phyloP scores from a whole-genome alignment of 805 yeast genomes.

The Monosporozyma yasuniensis region DNA sequence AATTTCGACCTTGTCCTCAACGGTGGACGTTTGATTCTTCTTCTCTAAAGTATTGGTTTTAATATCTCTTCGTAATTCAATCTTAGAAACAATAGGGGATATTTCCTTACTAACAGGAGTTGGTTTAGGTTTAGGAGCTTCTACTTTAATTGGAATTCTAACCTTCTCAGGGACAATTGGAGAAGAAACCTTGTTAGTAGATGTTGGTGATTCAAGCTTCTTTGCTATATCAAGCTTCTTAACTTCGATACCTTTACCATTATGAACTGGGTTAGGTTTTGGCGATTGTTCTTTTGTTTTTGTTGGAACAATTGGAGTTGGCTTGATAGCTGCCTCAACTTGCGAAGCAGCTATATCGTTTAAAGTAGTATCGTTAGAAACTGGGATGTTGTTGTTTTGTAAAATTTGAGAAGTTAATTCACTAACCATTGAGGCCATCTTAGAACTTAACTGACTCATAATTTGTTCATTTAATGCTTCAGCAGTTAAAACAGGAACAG shows the following conservation, averaged over 20 bases:
- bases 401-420: constrained; percentile 1
- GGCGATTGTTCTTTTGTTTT: no score
- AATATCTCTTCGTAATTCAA: not conserved
- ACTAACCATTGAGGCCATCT: constrained; percentile 1
- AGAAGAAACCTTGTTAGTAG: no score
- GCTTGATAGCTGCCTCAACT: not conserved
- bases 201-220: no score
- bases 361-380: not conserved
- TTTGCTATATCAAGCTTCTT: no score
- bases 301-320: not conserved
- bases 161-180: no score
- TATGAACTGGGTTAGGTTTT: no score
- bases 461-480: constrained; percentile 2
- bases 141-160: no score
- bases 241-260: no score
- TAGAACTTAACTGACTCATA: not conserved
- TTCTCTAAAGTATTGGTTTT: not conserved
- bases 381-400: not conserved
- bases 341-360: not conserved
- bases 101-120: not conserved
- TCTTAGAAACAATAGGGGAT: not conserved
- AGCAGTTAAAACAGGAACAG: not conserved
- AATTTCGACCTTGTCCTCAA: not conserved
- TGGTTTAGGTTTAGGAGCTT: not conserved
- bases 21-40: not conserved